Conservation (phyloP, 345 rosid species). For the Boechera divaricarpa region DNA sequence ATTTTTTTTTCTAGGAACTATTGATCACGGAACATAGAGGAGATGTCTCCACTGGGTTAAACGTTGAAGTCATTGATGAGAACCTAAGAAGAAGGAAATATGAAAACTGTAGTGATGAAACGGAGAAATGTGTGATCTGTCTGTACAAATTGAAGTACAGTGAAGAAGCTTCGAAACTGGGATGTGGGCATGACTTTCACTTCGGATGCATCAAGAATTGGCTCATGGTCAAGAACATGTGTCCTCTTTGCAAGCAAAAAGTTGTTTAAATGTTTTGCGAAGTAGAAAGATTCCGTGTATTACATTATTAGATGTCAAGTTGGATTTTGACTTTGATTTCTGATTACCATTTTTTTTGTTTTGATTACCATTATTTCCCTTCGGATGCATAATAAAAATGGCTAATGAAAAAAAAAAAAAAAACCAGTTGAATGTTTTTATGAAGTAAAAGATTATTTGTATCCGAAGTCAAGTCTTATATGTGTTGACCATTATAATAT, state of each 20-base stretch:
- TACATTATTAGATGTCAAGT: not conserved
- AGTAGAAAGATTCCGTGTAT: not conserved
- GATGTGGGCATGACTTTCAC: slow-evolving; percentile 38
- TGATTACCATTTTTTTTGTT: not conserved
- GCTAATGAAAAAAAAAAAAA: not conserved
- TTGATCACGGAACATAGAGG: not conserved
- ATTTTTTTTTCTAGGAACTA: not conserved
- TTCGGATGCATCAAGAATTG: slow-evolving; percentile 36
- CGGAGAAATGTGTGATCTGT: slow-evolving; percentile 20
- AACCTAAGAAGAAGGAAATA: slow-evolving; percentile 10
- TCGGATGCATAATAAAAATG: too few relatives aligned
- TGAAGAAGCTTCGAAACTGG: slow-evolving; percentile 28
- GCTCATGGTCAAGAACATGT: slow-evolving; percentile 25
- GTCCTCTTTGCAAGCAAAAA: slow-evolving; percentile 37
- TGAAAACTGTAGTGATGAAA: not conserved
- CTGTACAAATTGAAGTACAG: not conserved
- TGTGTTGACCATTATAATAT: not conserved
- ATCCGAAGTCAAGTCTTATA: too few relatives aligned
- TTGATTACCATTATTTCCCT: not conserved
- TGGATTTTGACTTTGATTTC: not conserved
- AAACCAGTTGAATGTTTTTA: too few relatives aligned
- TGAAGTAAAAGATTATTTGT: too few relatives aligned
- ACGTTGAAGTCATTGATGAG: not conserved
- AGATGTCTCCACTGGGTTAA: not conserved
- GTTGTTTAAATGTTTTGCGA: slow-evolving; percentile 16